phyloP scores from a whole-genome alignment of 75 land plant species.

The Picea sitchensis region DNA sequence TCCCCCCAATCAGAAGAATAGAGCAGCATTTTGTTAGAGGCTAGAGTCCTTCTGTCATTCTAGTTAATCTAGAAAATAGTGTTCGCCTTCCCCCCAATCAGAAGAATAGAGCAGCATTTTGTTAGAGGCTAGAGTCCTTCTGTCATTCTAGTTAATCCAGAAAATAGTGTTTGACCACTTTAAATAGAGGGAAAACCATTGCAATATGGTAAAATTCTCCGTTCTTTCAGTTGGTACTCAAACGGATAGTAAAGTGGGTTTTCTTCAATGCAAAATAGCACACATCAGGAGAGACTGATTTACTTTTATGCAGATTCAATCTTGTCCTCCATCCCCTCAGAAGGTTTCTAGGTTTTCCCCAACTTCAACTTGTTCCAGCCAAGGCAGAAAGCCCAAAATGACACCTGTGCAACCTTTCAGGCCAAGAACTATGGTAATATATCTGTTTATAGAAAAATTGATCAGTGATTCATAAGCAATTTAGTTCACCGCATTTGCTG shows the following conservation, averaged over 20 bases:
- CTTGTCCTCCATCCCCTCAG: conserved; percentile 61
- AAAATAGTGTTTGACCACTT: too few relatives aligned
- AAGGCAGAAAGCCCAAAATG: conserved; percentile 4
- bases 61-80: too few relatives aligned
- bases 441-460: not conserved
- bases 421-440: conserved; percentile 22
- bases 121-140: not conserved
- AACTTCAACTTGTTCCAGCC: conserved; percentile 7
- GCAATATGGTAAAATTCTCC: not conserved
- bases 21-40: not conserved
- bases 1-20: not conserved
- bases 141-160: too few relatives aligned
- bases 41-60: not conserved
- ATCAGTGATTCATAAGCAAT: not conserved
- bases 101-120: not conserved
- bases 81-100: not conserved
- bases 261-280: not conserved
- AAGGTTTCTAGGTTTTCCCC: conserved; percentile 31
- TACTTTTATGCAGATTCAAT: conserved; percentile 21
- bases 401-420: conserved; percentile 22
- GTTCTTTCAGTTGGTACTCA: not conserved
- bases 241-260: not conserved
- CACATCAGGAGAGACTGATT: conserved; percentile 14
- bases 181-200: not conserved
- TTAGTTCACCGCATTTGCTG: not conserved